phyloP scores from a whole-genome alignment of 1,284 basidiomycete species.

The Garcileccinum viscosum region DNA sequence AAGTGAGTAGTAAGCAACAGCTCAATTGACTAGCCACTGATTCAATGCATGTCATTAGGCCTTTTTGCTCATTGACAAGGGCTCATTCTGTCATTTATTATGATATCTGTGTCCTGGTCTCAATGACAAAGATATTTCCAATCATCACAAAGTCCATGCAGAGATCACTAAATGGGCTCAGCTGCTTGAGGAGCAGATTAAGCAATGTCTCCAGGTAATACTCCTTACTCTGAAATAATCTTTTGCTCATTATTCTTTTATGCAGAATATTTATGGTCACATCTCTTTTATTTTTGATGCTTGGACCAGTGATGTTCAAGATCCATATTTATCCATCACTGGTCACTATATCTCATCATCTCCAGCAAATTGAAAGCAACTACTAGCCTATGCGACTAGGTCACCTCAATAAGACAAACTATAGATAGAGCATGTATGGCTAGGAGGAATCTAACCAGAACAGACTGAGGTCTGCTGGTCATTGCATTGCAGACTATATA shows the following conservation, averaged over 20 bases:
- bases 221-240: not conserved
- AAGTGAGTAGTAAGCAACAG: not conserved
- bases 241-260: not conserved
- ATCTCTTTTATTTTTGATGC: not conserved
- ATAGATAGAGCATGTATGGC: no score
- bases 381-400: no score
- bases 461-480: no score
- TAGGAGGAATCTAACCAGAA: no score
- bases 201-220: not conserved
- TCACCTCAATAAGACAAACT: no score
- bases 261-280: not conserved
- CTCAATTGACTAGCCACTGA: not conserved
- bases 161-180: not conserved
- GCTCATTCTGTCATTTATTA: not conserved
- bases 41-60: not conserved
- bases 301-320: not conserved
- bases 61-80: not conserved
- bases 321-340: not conserved
- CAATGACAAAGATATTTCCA: not conserved
- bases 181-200: not conserved
- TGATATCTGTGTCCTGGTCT: not conserved
- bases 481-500: no score
- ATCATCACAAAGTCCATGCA: not conserved
- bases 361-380: no score
- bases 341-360: not conserved